These are phyloP conservation scores for Beauveria sp. DNA, from an alignment of 2,329 filamentous ascomycete genomes.

Conservation along the genomic window DNA sequence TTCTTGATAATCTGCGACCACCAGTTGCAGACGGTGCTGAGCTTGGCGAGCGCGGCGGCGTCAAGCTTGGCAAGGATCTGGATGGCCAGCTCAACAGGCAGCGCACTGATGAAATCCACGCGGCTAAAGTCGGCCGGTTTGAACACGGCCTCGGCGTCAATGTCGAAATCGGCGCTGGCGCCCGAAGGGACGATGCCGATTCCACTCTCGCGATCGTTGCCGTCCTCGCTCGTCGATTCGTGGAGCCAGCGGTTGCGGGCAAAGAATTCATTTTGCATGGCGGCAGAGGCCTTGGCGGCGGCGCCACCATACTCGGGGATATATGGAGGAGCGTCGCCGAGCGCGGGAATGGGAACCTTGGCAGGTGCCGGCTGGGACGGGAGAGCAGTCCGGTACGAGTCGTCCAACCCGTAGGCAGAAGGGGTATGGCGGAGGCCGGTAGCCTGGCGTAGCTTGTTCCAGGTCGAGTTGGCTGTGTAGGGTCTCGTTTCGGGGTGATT, in stretches of 20 bases:
- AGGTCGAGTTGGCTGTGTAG: slow-evolving; percentile 41
- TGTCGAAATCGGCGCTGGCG: slow-evolving; percentile 30
- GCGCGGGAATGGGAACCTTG: slow-evolving; percentile 38
- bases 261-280: slow-evolving; percentile 48
- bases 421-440: slow-evolving; percentile 43
- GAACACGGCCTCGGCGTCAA: slow-evolving; percentile 25
- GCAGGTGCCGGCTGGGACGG: slow-evolving; percentile 22
- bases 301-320: slow-evolving; percentile 53
- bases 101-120: slow-evolving; percentile 48
- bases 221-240: slow-evolving; percentile 33
- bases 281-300: slow-evolving; percentile 54
- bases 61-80: slow-evolving; percentile 52
- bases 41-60: slow-evolving; percentile 40
- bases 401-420: slow-evolving; percentile 35
- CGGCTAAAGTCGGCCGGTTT: slow-evolving; percentile 38
- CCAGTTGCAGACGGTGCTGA: slow-evolving; percentile 40
- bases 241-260: slow-evolving; percentile 36
- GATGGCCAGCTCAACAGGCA: slow-evolving; percentile 53
- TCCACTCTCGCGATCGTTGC: slow-evolving; percentile 55
- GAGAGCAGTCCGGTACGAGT: slow-evolving; percentile 17
- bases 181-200: slow-evolving; percentile 52
- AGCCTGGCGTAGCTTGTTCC: slow-evolving; percentile 45
- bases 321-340: slow-evolving; percentile 47
- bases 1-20: slow-evolving; percentile 44
- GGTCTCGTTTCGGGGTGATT: slow-evolving; percentile 25